Conservation (phyloP, 805 yeast species). For the Pichia gijzeniarum region DNA sequence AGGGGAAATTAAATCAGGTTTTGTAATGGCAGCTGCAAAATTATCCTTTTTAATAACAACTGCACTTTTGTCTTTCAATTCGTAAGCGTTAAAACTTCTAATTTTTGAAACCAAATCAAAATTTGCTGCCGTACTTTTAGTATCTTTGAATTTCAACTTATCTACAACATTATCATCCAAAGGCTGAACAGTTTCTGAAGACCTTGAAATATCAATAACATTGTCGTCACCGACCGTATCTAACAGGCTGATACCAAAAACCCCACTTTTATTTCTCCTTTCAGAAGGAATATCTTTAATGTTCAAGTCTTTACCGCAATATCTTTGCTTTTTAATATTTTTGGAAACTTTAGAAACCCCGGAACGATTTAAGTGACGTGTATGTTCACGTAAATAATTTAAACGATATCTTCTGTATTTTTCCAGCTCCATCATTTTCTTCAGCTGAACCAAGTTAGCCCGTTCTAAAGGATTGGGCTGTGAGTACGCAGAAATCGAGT, state of each 20-base stretch:
- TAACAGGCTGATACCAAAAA: slow-evolving; percentile 18
- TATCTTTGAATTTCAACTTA: slow-evolving; percentile 23
- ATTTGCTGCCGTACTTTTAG: slow-evolving; percentile 7
- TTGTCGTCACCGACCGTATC: slow-evolving; percentile 14
- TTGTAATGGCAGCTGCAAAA: not conserved
- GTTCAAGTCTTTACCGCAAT: slow-evolving; percentile 4
- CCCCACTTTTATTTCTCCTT: slow-evolving; percentile 23
- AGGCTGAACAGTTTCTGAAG: slow-evolving; percentile 2
- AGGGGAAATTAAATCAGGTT: too few species aligned
- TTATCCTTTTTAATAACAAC: not conserved
- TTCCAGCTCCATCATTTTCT: slow-evolving; percentile 36
- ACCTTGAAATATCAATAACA: slow-evolving; percentile 11
- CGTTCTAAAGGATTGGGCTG: slow-evolving; percentile 29
- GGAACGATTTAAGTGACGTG: slow-evolving; percentile 20
- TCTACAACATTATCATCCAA: slow-evolving; percentile 7
- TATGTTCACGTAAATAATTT: slow-evolving; percentile 34
- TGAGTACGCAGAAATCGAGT: not conserved
- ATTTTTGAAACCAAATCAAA: slow-evolving; percentile 15
- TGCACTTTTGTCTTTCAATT: not conserved
- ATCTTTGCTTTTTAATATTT: slow-evolving; percentile 1
- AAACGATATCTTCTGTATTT: slow-evolving; percentile 42
- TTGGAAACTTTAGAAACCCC: slow-evolving; percentile 8
- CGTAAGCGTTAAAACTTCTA: slow-evolving; percentile 7
- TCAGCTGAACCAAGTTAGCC: slow-evolving; percentile 27
- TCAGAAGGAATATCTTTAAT: slow-evolving; percentile 15